Base-by-base conservation (phyloP, 2,329 filamentous ascomycete species). In the Acrocalymma vagum region DNA sequence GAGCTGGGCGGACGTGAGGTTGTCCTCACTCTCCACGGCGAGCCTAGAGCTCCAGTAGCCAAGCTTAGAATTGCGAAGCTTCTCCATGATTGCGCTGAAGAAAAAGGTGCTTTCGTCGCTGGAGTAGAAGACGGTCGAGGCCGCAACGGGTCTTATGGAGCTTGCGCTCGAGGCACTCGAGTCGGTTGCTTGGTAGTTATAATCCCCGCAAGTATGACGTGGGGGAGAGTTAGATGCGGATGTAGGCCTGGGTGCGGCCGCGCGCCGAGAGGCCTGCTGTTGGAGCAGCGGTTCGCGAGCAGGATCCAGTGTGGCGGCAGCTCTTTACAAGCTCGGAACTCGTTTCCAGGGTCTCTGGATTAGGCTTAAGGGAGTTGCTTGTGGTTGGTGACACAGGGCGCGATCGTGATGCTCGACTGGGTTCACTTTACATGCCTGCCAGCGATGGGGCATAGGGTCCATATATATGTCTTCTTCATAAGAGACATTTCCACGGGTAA, bases 1-100 rank as follows among this genome's bases (percentile, higher is more conserved):
- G 55, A 95, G 77, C 75, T 96, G 89, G 11, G 85, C 81, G 37
- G 80, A 85, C 6, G 85, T 88, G 60, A 96, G 79, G 29, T 89
- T 90, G 1, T 86, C 82, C 70, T 95, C 91, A 38, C 81, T 74
- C 40, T 87, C 79, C 43, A 94, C 88, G 29, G 87, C 84, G 41
- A 92, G 65, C 75, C 83, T 91, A 54, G 77, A 60, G 30, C 73
- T 59, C 56, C 69, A 69, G 22, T 65, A 59, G n/a, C 56, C 62
- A 27, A 70, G 32, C 46, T 68, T 75, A 18, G 67, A 70, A 10
- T 58, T 49, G 38, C 56, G 67, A 34, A 72, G 40, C 38, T 70
- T 73, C 54, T 72, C 71, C 75, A 77, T 77, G 46, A 53, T 55
- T 47, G 41, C 13, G 23, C 26, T 23, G 25, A 38, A 25, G 10